Percentiles rank a stretch among this genome's conserved stretches.
Conservation (phyloP, 2,329 filamentous ascomycete genomes). For the Aspergillus quadricinctus region DNA sequence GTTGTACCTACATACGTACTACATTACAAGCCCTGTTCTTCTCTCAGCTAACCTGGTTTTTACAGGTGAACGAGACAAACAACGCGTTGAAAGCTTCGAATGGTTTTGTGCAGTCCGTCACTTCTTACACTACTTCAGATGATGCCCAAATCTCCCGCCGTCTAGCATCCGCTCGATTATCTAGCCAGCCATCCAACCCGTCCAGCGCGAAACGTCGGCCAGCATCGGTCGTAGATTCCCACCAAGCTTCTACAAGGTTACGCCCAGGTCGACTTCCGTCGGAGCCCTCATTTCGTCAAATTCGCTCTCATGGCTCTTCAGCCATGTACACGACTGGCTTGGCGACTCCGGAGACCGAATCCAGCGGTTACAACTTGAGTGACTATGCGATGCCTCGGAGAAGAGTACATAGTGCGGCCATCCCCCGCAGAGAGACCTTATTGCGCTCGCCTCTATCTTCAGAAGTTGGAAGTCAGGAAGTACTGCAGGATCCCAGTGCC, state of each 20-base stretch:
- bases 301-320: slow-evolving; percentile 25
- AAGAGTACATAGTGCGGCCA: slow-evolving; percentile 29
- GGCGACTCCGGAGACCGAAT: slow-evolving; percentile 40
- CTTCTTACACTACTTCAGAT: slow-evolving; percentile 41
- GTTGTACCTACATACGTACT: neutral
- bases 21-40: neutral
- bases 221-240: slow-evolving; percentile 52
- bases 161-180: slow-evolving; percentile 18
- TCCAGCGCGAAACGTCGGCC: slow-evolving; percentile 44
- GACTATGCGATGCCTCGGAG: slow-evolving; percentile 24
- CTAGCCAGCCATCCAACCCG: slow-evolving; percentile 21
- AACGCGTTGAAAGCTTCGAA: slow-evolving; percentile 44
- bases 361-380: slow-evolving; percentile 23
- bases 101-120: slow-evolving; percentile 45
- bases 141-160: slow-evolving; percentile 27
- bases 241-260: slow-evolving; percentile 39
- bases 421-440: slow-evolving; percentile 29
- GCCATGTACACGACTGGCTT: slow-evolving; percentile 31
- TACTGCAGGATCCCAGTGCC: slow-evolving; percentile 9
- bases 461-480: slow-evolving; percentile 23
- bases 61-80: slow-evolving; percentile 43
- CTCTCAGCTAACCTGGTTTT: slow-evolving; percentile 8
- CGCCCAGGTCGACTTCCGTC: slow-evolving; percentile 39
- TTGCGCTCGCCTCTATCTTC: slow-evolving; percentile 30
- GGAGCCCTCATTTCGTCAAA: slow-evolving; percentile 48